Evolutionary conservation across 371 early-diverging fungal species (phyloP), one percentile per base, ranked within the genome.

Genomic region (Lichtheimia hyalospora): DNA sequence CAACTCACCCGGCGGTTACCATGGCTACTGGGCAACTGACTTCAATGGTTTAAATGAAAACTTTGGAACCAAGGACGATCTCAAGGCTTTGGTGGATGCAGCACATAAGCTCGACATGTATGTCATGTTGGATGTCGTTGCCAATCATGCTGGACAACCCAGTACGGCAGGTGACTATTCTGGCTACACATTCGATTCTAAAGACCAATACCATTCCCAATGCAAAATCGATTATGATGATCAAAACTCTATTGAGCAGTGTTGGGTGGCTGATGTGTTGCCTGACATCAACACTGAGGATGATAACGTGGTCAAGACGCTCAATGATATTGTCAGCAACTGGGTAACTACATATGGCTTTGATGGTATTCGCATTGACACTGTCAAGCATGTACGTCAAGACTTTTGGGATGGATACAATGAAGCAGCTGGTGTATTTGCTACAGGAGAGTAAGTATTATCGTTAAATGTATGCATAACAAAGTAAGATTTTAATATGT

Each of bases 361-460:
- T 55, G 79, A 81, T 57, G 81, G 74, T 15, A 64, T 81, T 41
- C 69, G 82, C 34, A 72, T 81, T 18, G 79, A 81, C 55, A 79
- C 82, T 5, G 70, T 72, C 12, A 74, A 70, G 59, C 75, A 79
- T 62, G 49, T 77, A 28, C 67, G 70, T 15, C 62, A 60, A 40
- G 57, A 58, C 54, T 82, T 79, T 63, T 82, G 77, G 77, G 49
- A 57, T 15, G 60, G 27, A 0, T 75, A 69, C 49, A 40, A 69
- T 12, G 48, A 21, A 16, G 61, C 62, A n/a, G 67, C 69, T 24
- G 71, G 75, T 24, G 71, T 72, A 6, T 81, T 74, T 59, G 64
- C 79, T 0, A 69, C 71, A 3, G 79, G 73, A 7, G 82, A 81
- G 62, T 62, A 56, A 56, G 62, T 34, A 10, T 27, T 8, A 34